Base-by-base conservation (phyloP, 2,329 filamentous ascomycete genomes). In the Paecilomyces dactylethromorphus region DNA sequence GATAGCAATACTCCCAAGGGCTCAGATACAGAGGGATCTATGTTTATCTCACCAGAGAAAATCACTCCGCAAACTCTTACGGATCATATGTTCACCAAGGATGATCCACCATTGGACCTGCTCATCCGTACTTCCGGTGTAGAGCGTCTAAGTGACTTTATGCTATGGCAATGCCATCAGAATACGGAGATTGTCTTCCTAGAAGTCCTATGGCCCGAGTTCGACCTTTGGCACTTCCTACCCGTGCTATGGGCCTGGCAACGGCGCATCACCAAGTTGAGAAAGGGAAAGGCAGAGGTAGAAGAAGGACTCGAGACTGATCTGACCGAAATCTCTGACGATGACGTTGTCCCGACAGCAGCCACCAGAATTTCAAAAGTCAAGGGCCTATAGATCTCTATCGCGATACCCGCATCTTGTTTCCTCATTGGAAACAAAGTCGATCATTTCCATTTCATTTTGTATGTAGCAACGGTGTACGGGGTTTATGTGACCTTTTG, bases 111-210 rank as follows among this genome's bases (percentile, higher is more conserved):
- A 0, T 79, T 97, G 50, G 94, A 99, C 70, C 82, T 99, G 12
- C 87, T 99, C 57, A 84, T 99, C 55, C 86, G 94, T 55, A 99
- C 94, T 3, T 97, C 92, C 62, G 93, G 92, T 29, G 94, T 99
- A 13, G 89, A 92, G 74, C 84, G 94, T 54, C 79, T 99, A 60
- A 97, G 92, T 70, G 94, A 99, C 73, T 99, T 97, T 68, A 94
- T 99, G 92, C 86, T 99, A 33, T 99, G 94, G 94, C 94, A 99
- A 76, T 94, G 91, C 68, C 92, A 97, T 70, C 86, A 96, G 70
- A 82, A 93, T 63, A 97, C 94, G 0, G 89, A 96, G 60, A 89
- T 99, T 63, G 91, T 95, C 60, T 99, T 97, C 71, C 77, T 97
- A 58, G 85, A 96, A 67, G 94, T 91, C 64, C 81, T 96, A 62